These are phyloP conservation scores for Fusarium musae DNA, from an alignment of 2,329 filamentous ascomycete species.

Conservation along the genomic window DNA sequence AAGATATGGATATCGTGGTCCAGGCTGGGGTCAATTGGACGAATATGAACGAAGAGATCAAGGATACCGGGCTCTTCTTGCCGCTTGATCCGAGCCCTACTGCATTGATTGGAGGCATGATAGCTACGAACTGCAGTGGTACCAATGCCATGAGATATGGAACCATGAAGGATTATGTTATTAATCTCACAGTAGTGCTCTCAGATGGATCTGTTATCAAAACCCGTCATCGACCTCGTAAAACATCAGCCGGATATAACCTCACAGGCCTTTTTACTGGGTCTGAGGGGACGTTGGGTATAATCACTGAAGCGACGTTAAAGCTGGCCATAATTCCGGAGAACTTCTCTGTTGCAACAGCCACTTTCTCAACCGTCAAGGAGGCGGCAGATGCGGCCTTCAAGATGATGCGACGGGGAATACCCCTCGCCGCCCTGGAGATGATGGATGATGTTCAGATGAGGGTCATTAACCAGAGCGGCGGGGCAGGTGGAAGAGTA, in stretches of 20 bases:
- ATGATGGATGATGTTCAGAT: conserved; percentile 74
- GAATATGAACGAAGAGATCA: conserved; percentile 72
- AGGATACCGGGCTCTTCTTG: conserved; percentile 71
- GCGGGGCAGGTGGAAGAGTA: conserved; percentile 61
- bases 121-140: conserved; percentile 74
- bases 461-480: conserved; percentile 55
- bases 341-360: conserved; percentile 72
- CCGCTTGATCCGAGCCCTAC: conserved; percentile 76
- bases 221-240: conserved; percentile 72
- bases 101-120: conserved; percentile 67
- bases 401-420: conserved; percentile 70
- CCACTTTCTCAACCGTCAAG: conserved; percentile 67
- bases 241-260: conserved; percentile 78
- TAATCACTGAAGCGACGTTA: conserved; percentile 76
- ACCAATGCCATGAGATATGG: conserved; percentile 73
- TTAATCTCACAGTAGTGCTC: conserved; percentile 77
- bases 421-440: conserved; percentile 74
- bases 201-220: conserved; percentile 75
- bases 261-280: conserved; percentile 76
- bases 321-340: conserved; percentile 74
- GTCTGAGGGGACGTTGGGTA: conserved; percentile 76
- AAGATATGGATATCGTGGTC: conserved; percentile 78
- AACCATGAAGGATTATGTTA: conserved; percentile 81
- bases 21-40: conserved; percentile 77
- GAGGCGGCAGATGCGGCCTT: conserved; percentile 73